Evolutionary conservation across 768 basidiomycete species (phyloP), one percentile per base, ranked within the genome.

Genomic region (Scleroderma bovista): DNA sequence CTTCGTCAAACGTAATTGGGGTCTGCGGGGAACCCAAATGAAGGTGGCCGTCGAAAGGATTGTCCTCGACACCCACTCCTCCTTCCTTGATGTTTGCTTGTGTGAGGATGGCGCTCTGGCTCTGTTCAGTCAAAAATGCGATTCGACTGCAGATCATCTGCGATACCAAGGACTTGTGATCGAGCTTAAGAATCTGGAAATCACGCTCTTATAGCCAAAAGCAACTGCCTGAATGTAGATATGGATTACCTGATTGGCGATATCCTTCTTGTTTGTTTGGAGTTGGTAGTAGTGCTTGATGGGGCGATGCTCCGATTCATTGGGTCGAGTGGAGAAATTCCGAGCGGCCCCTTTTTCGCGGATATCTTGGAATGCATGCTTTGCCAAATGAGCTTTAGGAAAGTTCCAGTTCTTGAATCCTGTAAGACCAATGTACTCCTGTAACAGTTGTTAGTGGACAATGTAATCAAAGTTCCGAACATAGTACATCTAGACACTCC

Each of bases 241-340:
- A 31, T n/a, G n/a, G n/a, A n/a, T n/a, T 26, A 70, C 70, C 61
- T 70, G 70, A 0, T 36, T 33, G 0, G 57, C 66, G 23, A 68
- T 51, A 43, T 71, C 46, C 32, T 65, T 69, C 48, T 64, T 64
- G 47, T 73, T 73, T 0, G 68, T 67, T 10, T 52, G 57, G 8
- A 3, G 17, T 9, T 54, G 55, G 34, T 69, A 71, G 11, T 42
- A 49, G 1, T 33, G 46, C 34, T 69, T 67, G 2, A 66, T 34
- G 0, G 59, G 53, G 0, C 60, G 44, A 51, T 73, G 66, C 16
- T 55, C 49, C 5, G 59, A 47, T 42, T 73, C 68, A 49, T 63
- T 66, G 2, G 58, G 56, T 42, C 65, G 61, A 4, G 68, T 68
- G 22, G 60, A 66, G 38, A 59, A 69, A 38, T 66, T 65, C 0